Evolutionary conservation across 768 basidiomycete genomes (phyloP), one percentile per base, ranked within the genome.

Genomic region (Mycena epipterygia): DNA sequence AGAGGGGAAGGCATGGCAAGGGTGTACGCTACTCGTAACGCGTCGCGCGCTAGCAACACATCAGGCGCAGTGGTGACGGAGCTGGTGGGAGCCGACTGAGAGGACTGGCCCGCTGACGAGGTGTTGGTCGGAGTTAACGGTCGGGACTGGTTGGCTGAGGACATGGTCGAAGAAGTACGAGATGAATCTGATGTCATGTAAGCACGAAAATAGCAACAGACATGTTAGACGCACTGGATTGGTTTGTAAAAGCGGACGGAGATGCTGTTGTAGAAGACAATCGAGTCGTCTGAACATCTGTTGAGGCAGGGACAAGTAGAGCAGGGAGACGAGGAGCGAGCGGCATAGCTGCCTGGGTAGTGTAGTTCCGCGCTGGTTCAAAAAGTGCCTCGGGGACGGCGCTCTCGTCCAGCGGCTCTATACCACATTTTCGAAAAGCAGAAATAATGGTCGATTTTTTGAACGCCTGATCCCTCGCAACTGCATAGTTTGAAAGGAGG

Each of bases 401-500:
- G 21, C 29, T 46, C 13, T 33, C 52, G 48, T 76, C 56, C 3
- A 77, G 55, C 19, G 76, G 76, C 29, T 33, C 53, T 27, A 77
- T 74, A 7, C 76, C 76, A 0, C 66, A 77, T 56, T 67, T 67
- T 23, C 51, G 25, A 35, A 75, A 77, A 5, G 76, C 62, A 12
- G 74, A 25, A 6, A 41, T 23, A 41, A 77, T 75, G 0, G 72
- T 75, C 16, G 58, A 17, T 17, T 56, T 27, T 23, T 72, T 75
- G 13, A 75, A 48, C 1, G 75, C 67, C 21, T 25, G 12, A 4
- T 5, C 25, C 16, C 75, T 37, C 23, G 74, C 71, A 25, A 21
- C 29, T 8, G 60, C 33, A 51, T 76, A 76, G 32, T 62, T 27
- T 6, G 30, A n/a, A 9, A 75, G 60, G 17, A 76, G 39, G 42